Evolutionary conservation across 2,329 filamentous ascomycete species (phyloP).

Genomic region (Penicillium thymicola): DNA sequence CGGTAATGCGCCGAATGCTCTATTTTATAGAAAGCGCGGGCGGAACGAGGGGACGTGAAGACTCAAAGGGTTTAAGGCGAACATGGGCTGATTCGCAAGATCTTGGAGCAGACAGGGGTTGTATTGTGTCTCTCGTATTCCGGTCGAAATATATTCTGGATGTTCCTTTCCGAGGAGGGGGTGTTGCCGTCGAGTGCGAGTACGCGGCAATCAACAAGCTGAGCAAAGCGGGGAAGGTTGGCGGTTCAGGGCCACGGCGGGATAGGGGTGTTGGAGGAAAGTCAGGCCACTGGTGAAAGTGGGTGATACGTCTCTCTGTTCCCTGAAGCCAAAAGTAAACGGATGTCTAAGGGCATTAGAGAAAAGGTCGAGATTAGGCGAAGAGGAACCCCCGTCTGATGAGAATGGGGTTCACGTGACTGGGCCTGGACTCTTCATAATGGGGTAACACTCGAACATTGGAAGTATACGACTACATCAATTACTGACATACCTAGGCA

Average conservation of each 20-base stretch:
- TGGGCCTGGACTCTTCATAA: constrained; percentile 17
- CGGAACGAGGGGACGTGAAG: neutral
- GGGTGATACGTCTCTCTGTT: neutral
- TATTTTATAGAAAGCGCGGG: constrained; percentile 4
- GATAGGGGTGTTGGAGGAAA: neutral
- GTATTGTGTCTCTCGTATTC: neutral
- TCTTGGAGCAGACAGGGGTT: neutral
- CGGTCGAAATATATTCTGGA: neutral
- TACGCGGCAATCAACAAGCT: constrained; percentile 9
- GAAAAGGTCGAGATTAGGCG: constrained; percentile 1
- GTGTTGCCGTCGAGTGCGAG: neutral
- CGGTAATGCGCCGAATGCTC: constrained; percentile 15
- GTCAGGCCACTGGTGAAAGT: neutral
- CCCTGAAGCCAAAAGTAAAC: neutral
- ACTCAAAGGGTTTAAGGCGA: neutral
- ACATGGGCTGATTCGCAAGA: neutral
- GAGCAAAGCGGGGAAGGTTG: constrained; percentile 6
- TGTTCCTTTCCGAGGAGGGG: constrained; percentile 8
- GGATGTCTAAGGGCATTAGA: neutral
- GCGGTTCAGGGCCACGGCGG: neutral
- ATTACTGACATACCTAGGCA: too few relatives aligned
- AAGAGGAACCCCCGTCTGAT: constrained; percentile 12
- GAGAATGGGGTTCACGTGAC: constrained; percentile 20
- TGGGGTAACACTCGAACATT: neutral
- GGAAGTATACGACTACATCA: neutral